Conservation (phyloP, 176 grass and related monocot genomes). For the Ensete glaucum region DNA sequence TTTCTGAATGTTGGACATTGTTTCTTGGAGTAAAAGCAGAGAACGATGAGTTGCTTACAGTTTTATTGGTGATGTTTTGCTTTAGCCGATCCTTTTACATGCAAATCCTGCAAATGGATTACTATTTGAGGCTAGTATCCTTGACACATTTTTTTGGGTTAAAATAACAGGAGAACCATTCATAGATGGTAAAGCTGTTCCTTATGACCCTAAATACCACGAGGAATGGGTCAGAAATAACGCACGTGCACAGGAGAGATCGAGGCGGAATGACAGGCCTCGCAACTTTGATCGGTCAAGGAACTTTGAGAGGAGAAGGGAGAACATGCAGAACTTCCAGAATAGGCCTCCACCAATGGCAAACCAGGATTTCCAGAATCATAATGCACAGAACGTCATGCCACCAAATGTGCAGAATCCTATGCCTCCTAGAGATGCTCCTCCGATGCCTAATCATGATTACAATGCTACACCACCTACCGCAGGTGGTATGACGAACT, state of each 20-base stretch:
- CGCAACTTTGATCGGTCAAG: slow-evolving; percentile 66
- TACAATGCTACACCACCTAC: background rate
- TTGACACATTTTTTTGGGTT: too few relatives aligned
- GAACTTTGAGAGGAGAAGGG: slow-evolving; percentile 72
- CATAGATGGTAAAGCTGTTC: slow-evolving; percentile 71
- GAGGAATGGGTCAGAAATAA: slow-evolving; percentile 87
- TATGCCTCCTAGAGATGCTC: background rate
- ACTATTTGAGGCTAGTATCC: too few relatives aligned
- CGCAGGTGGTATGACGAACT: slow-evolving; percentile 2
- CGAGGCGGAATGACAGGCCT: slow-evolving; percentile 62
- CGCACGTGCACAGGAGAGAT: slow-evolving; percentile 40
- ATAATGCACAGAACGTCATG: slow-evolving; percentile 27
- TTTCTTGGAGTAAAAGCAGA: background rate
- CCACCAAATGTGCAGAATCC: background rate
- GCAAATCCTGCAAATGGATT: too few relatives aligned
- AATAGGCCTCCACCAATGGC: slow-evolving; percentile 32
- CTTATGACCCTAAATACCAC: slow-evolving; percentile 83
- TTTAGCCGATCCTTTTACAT: too few relatives aligned
- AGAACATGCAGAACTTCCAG: slow-evolving; percentile 77
- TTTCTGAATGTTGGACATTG: background rate
- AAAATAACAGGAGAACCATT: slow-evolving; percentile 72
- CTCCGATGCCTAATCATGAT: background rate
- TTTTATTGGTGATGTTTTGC: too few relatives aligned
- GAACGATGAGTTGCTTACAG: background rate
- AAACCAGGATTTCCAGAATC: background rate